phyloP scores from a whole-genome alignment of 2,329 filamentous ascomycete species.

The Nemania sp. region DNA sequence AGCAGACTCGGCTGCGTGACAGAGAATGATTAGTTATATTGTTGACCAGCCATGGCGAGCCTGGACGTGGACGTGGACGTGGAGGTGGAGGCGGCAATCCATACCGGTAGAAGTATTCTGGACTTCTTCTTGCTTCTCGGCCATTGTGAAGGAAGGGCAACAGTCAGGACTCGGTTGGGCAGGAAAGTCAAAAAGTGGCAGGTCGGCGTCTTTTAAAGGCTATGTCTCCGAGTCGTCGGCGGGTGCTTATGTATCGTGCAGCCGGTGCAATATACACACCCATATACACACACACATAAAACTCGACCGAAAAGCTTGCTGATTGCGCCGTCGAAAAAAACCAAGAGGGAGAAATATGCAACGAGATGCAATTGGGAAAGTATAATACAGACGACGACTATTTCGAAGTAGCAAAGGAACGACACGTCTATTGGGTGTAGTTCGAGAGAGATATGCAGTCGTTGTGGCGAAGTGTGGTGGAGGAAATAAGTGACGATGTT shows the following conservation, averaged over 20 bases:
- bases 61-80: too few relatives aligned
- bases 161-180: constrained; percentile 11
- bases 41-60: neutral
- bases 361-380: constrained; percentile 28
- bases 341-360: constrained; percentile 31
- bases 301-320: constrained; percentile 28
- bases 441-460: constrained; percentile 7
- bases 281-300: constrained; percentile 29
- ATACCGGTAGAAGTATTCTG: constrained; percentile 31
- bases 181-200: constrained; percentile 22
- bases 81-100: constrained; percentile 6
- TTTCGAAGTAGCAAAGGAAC: constrained; percentile 26
- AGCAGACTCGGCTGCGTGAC: constrained; percentile 30
- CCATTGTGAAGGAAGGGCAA: constrained; percentile 34
- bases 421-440: constrained; percentile 34
- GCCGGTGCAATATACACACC: constrained; percentile 26
- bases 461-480: constrained; percentile 15
- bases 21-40: constrained; percentile 22
- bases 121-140: constrained; percentile 39
- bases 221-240: too few relatives aligned
- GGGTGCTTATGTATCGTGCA: constrained; percentile 22
- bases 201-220: constrained; percentile 22
- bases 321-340: constrained; percentile 18
- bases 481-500: constrained; percentile 21
- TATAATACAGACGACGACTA: constrained; percentile 39